Conservation (phyloP, 768 basidiomycete genomes). For the Amanita brunnescens region DNA sequence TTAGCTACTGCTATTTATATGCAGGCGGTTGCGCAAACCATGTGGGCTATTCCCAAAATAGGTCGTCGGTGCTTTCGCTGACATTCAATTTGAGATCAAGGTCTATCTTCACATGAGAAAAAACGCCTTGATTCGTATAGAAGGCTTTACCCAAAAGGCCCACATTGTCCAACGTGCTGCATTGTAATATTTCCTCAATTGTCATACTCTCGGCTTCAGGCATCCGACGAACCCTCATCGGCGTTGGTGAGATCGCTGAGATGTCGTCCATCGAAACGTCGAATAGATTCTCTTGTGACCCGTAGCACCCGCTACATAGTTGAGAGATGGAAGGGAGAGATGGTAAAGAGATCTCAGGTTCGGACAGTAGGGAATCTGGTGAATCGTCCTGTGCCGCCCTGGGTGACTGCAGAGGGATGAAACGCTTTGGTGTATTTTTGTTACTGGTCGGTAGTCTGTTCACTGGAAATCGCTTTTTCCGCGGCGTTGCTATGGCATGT, state of each 20-base stretch:
- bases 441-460: neutral
- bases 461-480: neutral
- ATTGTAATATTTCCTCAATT: neutral
- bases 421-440: neutral
- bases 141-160: neutral
- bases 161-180: neutral
- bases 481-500: neutral
- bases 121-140: neutral
- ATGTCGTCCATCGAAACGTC: neutral
- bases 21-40: neutral
- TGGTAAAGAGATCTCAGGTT: neutral
- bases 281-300: neutral
- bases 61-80: neutral
- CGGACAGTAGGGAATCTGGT: neutral
- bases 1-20: neutral
- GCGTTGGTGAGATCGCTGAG: neutral
- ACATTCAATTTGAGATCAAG: neutral
- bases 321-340: constrained; percentile 3
- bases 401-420: neutral
- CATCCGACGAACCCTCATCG: neutral
- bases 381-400: neutral
- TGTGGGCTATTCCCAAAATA: neutral
- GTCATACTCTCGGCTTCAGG: neutral
- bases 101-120: neutral
- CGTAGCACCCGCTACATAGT: neutral